A percentile compares a stretch with the other conserved stretches of the same genome.
Evolutionary conservation across 345 rosid species (phyloP).

Genomic region (Trapa bicornis): DNA sequence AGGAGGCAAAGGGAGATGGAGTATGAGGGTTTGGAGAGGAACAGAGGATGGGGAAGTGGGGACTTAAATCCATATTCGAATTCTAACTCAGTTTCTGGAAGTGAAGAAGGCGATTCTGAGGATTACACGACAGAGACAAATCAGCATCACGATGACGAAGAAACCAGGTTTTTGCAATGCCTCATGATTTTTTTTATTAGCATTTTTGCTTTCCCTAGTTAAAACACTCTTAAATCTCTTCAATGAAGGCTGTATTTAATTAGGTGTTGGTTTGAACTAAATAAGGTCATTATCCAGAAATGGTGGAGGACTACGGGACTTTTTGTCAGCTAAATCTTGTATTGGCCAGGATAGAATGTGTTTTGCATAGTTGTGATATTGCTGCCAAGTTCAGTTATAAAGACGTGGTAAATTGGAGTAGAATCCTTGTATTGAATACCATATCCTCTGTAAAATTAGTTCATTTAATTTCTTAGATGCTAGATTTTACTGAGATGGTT

Average conservation of each 20-base stretch:
- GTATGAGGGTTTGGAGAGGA: slow-evolving; percentile 7
- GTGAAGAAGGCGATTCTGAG: slow-evolving; percentile 24
- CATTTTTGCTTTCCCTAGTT: neutral
- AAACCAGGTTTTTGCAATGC: slow-evolving; percentile 28
- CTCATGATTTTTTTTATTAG: neutral
- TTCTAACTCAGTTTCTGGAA: slow-evolving; percentile 16
- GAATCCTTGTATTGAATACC: neutral
- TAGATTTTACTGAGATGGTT: neutral
- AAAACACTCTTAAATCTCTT: neutral
- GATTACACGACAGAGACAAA: slow-evolving; percentile 14
- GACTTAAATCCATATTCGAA: slow-evolving; percentile 13
- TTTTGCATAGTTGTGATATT: neutral
- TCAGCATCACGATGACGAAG: slow-evolving; percentile 22
- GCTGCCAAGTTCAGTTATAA: neutral
- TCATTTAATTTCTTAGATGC: neutral
- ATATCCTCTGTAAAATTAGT: neutral
- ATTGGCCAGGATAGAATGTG: neutral
- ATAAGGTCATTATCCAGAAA: neutral
- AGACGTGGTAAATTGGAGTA: neutral
- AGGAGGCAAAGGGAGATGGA: slow-evolving; percentile 26
- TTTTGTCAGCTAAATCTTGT: neutral
- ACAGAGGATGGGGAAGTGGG: slow-evolving; percentile 9
- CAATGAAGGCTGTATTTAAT: neutral
- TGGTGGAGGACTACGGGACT: neutral
- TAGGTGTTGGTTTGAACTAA: neutral